Conservation (phyloP, 768 basidiomycete genomes). For the Podaxis rugospora region DNA sequence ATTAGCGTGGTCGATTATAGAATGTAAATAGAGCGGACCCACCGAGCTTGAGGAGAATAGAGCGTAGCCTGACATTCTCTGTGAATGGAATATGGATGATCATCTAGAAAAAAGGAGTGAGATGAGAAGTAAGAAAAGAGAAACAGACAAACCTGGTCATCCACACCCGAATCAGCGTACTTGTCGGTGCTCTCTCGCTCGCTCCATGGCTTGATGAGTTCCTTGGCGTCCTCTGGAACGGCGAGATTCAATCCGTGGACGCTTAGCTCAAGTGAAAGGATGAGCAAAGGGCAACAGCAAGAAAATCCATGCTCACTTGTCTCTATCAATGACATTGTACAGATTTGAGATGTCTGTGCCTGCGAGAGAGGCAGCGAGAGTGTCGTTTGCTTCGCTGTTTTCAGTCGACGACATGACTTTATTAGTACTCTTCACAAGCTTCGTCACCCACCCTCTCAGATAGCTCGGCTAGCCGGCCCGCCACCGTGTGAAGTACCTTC, state of each 20-base stretch:
- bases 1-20: conserved; percentile 6
- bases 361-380: conserved; percentile 39
- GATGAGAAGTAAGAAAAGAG: neutral
- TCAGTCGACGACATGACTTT: neutral
- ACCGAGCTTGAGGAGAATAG: conserved; percentile 77
- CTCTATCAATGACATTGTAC: conserved; percentile 56
- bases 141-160: conserved; percentile 63
- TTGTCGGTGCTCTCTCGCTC: conserved; percentile 62
- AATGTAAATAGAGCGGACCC: conserved; percentile 15
- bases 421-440: neutral
- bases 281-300: conserved; percentile 7
- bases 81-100: conserved; percentile 81
- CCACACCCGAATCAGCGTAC: conserved; percentile 76
- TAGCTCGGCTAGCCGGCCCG: neutral
- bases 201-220: conserved; percentile 79
- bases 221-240: conserved; percentile 77
- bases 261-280: conserved; percentile 38
- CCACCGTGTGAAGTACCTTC: neutral
- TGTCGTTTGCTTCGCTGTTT: conserved; percentile 22
- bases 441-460: neutral
- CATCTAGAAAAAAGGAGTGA: conserved; percentile 38
- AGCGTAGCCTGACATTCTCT: conserved; percentile 71
- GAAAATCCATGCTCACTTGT: conserved; percentile 47
- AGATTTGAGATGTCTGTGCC: conserved; percentile 51
- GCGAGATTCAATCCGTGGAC: conserved; percentile 78